These are phyloP conservation scores for Hypericum perforatum DNA, from an alignment of 345 rosid species.

Conservation along the genomic window DNA sequence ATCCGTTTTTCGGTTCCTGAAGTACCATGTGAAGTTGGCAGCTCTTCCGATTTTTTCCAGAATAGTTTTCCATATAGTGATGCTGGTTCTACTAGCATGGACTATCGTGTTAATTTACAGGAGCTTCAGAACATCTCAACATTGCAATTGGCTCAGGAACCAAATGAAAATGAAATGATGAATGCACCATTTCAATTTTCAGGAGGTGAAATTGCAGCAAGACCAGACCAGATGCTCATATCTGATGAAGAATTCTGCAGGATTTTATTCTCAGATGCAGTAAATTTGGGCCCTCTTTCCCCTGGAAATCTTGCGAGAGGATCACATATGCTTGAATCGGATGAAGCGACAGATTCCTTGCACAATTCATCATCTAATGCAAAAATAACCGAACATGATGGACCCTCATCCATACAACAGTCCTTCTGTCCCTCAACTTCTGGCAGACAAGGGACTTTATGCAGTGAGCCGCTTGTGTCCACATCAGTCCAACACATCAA, in stretches of 20 bases:
- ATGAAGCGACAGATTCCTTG: conserved; percentile 28
- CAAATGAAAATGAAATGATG: conserved; percentile 34
- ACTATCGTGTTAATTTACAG: conserved; percentile 39
- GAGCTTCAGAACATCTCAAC: conserved; percentile 36
- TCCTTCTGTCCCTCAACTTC: conserved; percentile 33
- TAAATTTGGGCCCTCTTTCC: conserved; percentile 29
- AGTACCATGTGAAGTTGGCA: conserved; percentile 43
- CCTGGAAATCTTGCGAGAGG: conserved; percentile 32
- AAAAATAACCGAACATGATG: conserved; percentile 32
- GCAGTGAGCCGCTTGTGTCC: conserved; percentile 31
- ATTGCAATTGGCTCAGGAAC: conserved; percentile 36
- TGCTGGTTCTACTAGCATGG: conserved; percentile 27
- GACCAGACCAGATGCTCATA: conserved; percentile 45
- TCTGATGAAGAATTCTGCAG: conserved; percentile 86
- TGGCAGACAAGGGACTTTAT: conserved; percentile 34
- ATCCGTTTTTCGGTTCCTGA: conserved; percentile 42
- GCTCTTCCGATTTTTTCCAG: conserved; percentile 38
- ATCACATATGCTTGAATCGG: conserved; percentile 25
- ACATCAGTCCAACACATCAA: conserved; percentile 15
- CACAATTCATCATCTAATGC: conserved; percentile 27
- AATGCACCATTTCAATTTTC: conserved; percentile 38
- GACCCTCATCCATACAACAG: conserved; percentile 25
- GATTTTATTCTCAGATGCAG: conserved; percentile 57
- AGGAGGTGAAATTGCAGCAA: conserved; percentile 25
- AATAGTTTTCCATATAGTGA: conserved; percentile 30